Evolutionary conservation across 2,329 filamentous ascomycete species (phyloP).

Genomic region (Exophiala spinifera): DNA sequence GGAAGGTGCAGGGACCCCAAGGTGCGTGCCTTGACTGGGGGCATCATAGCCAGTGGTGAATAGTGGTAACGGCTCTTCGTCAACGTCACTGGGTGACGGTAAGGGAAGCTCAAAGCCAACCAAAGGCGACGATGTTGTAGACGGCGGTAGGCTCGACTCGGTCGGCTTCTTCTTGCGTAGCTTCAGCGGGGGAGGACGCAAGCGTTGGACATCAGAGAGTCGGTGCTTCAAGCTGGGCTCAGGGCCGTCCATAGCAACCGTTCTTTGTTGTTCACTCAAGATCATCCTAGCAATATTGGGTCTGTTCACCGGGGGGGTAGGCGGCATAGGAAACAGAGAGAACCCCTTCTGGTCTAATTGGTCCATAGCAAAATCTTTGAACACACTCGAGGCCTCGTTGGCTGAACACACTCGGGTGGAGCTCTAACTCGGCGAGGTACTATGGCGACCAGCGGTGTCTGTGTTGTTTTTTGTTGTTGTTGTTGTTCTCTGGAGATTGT

Average conservation of each 20-base stretch:
- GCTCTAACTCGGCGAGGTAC: background rate
- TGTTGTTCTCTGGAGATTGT: slow-evolving; percentile 15
- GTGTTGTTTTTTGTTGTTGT: slow-evolving; percentile 12
- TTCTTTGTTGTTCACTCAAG: slow-evolving; percentile 4
- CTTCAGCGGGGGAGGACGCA: slow-evolving; percentile 14
- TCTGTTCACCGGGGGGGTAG: slow-evolving; percentile 14
- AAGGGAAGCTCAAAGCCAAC: background rate
- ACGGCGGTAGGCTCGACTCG: background rate
- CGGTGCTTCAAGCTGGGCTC: background rate
- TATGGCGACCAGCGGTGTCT: slow-evolving; percentile 12
- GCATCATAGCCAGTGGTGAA: background rate
- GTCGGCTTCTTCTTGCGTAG: slow-evolving; percentile 12
- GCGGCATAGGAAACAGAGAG: slow-evolving; percentile 19
- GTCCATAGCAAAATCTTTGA: slow-evolving; percentile 5
- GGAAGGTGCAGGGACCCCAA: background rate
- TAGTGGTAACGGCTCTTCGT: background rate
- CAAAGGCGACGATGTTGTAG: background rate
- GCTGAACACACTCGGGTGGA: background rate
- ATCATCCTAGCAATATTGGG: slow-evolving; percentile 2
- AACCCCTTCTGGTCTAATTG: slow-evolving; percentile 13
- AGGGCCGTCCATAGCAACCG: background rate
- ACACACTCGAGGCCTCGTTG: background rate
- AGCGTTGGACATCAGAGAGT: background rate
- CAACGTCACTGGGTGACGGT: background rate
- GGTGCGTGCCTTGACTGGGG: background rate